These are phyloP conservation scores for Aureobasidium sp. DNA, from an alignment of 2,329 filamentous ascomycete genomes.

Conservation along the genomic window DNA sequence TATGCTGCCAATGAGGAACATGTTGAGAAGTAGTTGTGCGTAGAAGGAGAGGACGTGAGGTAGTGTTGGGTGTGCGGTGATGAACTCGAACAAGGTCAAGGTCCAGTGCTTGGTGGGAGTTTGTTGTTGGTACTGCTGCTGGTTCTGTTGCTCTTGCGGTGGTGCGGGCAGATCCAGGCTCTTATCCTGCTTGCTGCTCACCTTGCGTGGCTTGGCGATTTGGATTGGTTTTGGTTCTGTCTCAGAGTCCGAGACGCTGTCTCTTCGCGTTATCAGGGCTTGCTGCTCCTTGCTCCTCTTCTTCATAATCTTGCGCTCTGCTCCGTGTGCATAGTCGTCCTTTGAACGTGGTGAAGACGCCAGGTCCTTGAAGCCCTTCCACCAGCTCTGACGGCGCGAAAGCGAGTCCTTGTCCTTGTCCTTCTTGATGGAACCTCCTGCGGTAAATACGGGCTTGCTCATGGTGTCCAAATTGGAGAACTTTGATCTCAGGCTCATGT, in stretches of 20 bases:
- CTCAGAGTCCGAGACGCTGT: conserved; percentile 28
- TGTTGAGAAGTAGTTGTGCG: conserved; percentile 59
- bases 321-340: conserved; percentile 11
- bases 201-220: neutral
- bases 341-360: conserved; percentile 1
- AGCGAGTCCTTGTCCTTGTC: conserved; percentile 11
- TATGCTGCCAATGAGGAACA: conserved; percentile 50
- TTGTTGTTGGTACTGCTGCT: neutral
- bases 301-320: conserved; percentile 16
- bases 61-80: conserved; percentile 58
- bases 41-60: conserved; percentile 61
- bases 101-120: conserved; percentile 23
- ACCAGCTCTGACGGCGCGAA: conserved; percentile 7
- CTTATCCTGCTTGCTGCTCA: conserved; percentile 15
- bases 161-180: neutral
- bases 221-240: neutral
- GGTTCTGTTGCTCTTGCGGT: neutral
- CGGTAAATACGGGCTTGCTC: conserved; percentile 13
- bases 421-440: neutral
- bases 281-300: conserved; percentile 1
- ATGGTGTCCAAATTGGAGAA: conserved; percentile 19
- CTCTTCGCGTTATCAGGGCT: conserved; percentile 19
- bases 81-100: conserved; percentile 50
- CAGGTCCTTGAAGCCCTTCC: conserved; percentile 4
- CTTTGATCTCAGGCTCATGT: conserved; percentile 24